phyloP scores from a whole-genome alignment of 495 filamentous ascomycete genomes.

The Podospora bellae-mahoneyi region DNA sequence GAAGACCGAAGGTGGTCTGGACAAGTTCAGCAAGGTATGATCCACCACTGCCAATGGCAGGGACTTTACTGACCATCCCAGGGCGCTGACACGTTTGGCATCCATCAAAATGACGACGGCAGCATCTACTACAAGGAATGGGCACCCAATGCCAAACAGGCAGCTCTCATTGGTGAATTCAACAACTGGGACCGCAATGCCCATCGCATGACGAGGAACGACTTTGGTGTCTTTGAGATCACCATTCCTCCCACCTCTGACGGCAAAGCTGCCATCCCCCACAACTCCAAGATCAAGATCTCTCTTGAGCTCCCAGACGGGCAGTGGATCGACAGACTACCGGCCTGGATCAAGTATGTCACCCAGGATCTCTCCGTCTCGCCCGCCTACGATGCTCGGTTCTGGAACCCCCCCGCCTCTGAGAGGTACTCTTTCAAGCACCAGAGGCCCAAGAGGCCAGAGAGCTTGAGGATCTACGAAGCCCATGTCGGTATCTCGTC shows the following conservation, averaged over 20 bases:
- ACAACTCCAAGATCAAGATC: constrained; percentile 96
- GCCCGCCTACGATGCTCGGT: constrained; percentile 87
- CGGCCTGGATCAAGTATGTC: constrained; percentile 95
- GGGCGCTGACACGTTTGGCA: constrained; percentile 83
- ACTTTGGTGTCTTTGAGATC: constrained; percentile 86
- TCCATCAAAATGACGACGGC: constrained; percentile 72
- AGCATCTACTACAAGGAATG: constrained; percentile 93
- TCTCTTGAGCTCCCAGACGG: constrained; percentile 76
- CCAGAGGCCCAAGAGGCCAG: constrained; percentile 74
- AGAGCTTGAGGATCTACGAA: constrained; percentile 88
- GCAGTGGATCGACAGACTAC: constrained; percentile 80
- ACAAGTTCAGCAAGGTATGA: constrained; percentile 80
- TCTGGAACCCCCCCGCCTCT: constrained; percentile 86
- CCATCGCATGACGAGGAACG: constrained; percentile 79
- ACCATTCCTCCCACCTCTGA: constrained; percentile 65
- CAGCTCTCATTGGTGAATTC: constrained; percentile 93
- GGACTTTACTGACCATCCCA: constrained; percentile 34
- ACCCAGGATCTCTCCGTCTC: constrained; percentile 88
- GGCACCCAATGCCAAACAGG: constrained; percentile 83
- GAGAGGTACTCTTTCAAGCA: constrained; percentile 81
- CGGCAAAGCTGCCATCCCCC: constrained; percentile 75
- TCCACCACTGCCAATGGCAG: background rate
- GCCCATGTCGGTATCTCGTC: constrained; percentile 97
- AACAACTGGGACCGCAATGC: constrained; percentile 85
- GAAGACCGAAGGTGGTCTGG: constrained; percentile 80